Evolutionary conservation across 495 filamentous ascomycete genomes (phyloP), one percentile per base, ranked within the genome.

Genomic region (Thermochaetoides thermophila): DNA sequence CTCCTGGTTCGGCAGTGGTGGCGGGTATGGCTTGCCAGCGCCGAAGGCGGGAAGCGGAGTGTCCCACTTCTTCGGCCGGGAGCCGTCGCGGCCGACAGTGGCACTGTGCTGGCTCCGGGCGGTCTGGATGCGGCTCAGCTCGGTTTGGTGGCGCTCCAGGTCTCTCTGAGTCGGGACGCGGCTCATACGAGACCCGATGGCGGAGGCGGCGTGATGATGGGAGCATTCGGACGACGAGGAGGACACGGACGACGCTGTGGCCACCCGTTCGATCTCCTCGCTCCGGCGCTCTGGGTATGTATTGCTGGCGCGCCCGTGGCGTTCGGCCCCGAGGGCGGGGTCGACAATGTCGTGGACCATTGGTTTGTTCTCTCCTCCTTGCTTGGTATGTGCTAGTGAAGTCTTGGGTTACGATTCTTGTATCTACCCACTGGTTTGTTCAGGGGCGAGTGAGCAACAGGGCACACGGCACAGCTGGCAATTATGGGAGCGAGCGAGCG

Each of bases 1-100:
- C 44, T 89, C 84, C 43, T 68, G 65, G 15, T 71, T 71, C 4
- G 81, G 81, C 25, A 91, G 50, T 0, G 55, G 61, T 3, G 79
- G 81, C 7, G 83, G 84, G 54, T 76, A 85, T 8, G 77, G 68
- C 52, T 85, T 89, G 1, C 82, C 82, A 34, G 66, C 77, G 8
- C 83, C 82, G 42, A 74, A 72, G 17, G 55, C 49, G 12, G 68
- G 69, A 25, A 73, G 42, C 1, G 78, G 74, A 45, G 61, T 76
- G 44, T 48, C 66, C 0, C 64, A 69, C 9, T 60, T 52, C 19
- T 53, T 52, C 11, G 59, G 64, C 19, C 53, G 50, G 8, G 57
- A 64, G 41, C 59, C 73, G 27, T 38, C 39, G 7, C 69, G 60
- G 10, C 82, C 82, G 11, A 91, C 79, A 15, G 83, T 87, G 13